Evolutionary conservation across 169 alveolate species (phyloP).

Genomic region (Babesia sp.): DNA sequence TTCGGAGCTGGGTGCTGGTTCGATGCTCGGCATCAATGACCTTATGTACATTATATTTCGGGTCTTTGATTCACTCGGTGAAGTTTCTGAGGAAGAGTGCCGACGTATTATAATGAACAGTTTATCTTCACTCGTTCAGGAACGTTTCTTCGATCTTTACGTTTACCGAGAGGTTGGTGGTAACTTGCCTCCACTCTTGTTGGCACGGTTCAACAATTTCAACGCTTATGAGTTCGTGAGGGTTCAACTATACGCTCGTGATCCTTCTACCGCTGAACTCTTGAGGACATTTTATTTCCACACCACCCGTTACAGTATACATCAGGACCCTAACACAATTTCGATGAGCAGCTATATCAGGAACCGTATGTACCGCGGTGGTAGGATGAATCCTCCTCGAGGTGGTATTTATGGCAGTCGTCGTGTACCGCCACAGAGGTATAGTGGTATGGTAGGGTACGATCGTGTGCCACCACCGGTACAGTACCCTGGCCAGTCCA

Average conservation of each 20-base stretch:
- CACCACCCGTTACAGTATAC: constrained; percentile 3
- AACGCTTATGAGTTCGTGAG: constrained; percentile 25
- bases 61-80: not conserved
- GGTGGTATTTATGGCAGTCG: not conserved
- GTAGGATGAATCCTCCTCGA: not conserved
- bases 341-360: not conserved
- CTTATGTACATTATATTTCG: constrained; percentile 26
- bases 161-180: not conserved
- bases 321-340: not conserved
- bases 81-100: not conserved
- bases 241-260: constrained; percentile 1
- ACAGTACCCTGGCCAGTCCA: too few species aligned
- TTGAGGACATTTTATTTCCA: constrained; percentile 22
- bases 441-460: not conserved
- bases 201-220: constrained; percentile 8
- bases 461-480: too few species aligned
- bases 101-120: not conserved
- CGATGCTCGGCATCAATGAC: too few species aligned
- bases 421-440: not conserved
- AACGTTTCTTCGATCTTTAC: not conserved
- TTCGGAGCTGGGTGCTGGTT: too few species aligned
- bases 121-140: constrained; percentile 14
- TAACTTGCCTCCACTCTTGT: constrained; percentile 7
- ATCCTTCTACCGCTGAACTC: not conserved
- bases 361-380: not conserved